phyloP scores from a whole-genome alignment of 1,284 basidiomycete genomes.

The Cutaneotrichosporon sp. region DNA sequence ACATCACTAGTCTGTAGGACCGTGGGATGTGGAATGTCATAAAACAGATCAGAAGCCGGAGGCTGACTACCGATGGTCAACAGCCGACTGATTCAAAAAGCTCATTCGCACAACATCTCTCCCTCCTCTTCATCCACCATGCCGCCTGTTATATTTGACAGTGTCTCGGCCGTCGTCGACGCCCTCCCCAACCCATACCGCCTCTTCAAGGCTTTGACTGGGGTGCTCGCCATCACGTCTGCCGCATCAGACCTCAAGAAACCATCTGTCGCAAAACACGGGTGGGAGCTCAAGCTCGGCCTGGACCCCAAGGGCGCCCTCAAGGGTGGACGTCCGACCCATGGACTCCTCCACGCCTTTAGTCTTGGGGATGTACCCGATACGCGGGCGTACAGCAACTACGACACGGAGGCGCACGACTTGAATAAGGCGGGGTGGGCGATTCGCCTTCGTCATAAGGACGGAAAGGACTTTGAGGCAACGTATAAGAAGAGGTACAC shows the following conservation, averaged over 20 bases:
- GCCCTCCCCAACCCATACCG: constrained; percentile 10
- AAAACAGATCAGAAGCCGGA: too few relatives aligned
- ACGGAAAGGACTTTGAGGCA: constrained; percentile 11
- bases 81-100: background rate
- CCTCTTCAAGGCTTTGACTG: constrained; percentile 12
- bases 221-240: background rate
- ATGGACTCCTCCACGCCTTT: constrained; percentile 3
- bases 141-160: constrained; percentile 14
- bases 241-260: background rate
- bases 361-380: background rate
- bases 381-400: constrained; percentile 11
- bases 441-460: constrained; percentile 15
- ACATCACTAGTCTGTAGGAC: background rate
- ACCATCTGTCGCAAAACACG: constrained; percentile 2
- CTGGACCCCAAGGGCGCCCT: constrained; percentile 7
- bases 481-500: constrained; percentile 18
- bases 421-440: constrained; percentile 11
- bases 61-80: too few relatives aligned
- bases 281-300: constrained; percentile 18
- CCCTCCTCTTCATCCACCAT: constrained; percentile 2
- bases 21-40: background rate
- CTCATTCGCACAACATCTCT: background rate
- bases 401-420: constrained; percentile 11
- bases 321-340: constrained; percentile 1
- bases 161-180: constrained; percentile 9